Evolutionary conservation across 2,329 filamentous ascomycete genomes (phyloP), one percentile per base, ranked within the genome.

Genomic region (Exophiala aquamarina): DNA sequence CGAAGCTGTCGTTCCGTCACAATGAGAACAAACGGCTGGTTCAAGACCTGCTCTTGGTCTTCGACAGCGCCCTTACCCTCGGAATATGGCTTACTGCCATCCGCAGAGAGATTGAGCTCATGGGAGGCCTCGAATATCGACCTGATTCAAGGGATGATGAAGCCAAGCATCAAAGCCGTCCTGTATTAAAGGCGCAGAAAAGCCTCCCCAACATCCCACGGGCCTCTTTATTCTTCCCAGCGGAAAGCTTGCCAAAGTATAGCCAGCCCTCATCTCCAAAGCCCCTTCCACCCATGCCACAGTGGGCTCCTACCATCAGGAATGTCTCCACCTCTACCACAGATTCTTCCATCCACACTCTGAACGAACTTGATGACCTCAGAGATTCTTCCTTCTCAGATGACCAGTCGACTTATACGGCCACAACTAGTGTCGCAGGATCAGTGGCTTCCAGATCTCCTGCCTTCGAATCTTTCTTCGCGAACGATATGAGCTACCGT

Each of bases 71-170:
- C 0, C 67, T 71, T 14, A 68, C 71, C 9, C 66, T 76, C 63
- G 67, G 67, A 26, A 61, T 63, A 1, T 76, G 73, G 73, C 59
- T 76, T 18, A 55, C 64, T n/a, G 62, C 66, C 3, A 59, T 75
- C 21, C 63, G 72, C n/a, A 66, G 66, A 28, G 67, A 71, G 56
- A 74, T 76, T 28, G 70, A 74, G 46, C 57, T 63, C 14, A 61
- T 71, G 3, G 71, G 72, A n/a, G 72, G 72, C 1, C 69, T 67
- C 43, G 68, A 70, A 47, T 70, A 70, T 52, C 60, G 65, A 2
- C 62, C 66, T 3, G 71, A 73, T 44, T 65, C 60, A 13, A 57
- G 28, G n/a, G 29, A 52, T 2, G 44, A 54, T 14, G 47, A 54
- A n/a, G 34, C 29, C 11, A 38, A 43, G 43, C 20, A 26, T 14